Evolutionary conservation across 345 rosid species (phyloP).

Genomic region (Boechera stricta): DNA sequence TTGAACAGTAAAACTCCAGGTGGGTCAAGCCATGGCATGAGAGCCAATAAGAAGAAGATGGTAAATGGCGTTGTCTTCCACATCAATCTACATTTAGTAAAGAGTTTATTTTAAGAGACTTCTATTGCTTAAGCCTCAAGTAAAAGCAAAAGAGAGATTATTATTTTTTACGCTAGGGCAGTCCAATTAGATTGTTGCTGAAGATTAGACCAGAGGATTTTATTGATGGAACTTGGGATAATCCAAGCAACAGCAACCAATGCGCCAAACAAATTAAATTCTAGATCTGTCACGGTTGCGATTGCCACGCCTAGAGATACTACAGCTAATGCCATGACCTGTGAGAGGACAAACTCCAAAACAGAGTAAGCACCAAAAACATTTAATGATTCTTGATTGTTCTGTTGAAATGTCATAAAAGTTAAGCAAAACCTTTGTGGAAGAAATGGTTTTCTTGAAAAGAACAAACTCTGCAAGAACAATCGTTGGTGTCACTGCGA

Average conservation of each 20-base stretch:
- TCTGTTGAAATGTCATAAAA: neutral
- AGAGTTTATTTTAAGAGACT: neutral
- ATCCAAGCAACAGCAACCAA: constrained; percentile 86
- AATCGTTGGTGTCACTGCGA: constrained; percentile 95
- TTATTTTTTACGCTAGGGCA: constrained; percentile 82
- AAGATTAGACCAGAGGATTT: constrained; percentile 91
- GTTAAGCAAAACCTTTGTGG: constrained; percentile 54
- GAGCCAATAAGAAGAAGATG: constrained; percentile 72
- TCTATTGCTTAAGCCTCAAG: constrained; percentile 29
- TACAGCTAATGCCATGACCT: constrained; percentile 71
- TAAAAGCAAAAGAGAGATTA: constrained; percentile 17
- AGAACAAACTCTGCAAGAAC: constrained; percentile 82
- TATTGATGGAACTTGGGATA: constrained; percentile 85
- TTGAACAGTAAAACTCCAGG: constrained; percentile 79
- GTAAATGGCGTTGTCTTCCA: constrained; percentile 98
- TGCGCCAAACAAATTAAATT: constrained; percentile 83
- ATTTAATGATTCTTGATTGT: neutral
- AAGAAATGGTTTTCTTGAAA: constrained; percentile 67
- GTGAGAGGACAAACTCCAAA: constrained; percentile 34
- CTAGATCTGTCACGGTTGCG: constrained; percentile 87
- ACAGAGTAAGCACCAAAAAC: constrained; percentile 35
- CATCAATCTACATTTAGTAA: constrained; percentile 67
- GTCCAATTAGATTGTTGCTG: constrained; percentile 96
- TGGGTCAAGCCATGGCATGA: constrained; percentile 97
- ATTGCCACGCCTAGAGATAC: constrained; percentile 90